phyloP scores from a whole-genome alignment of 208 protist genomes.

The Leishmania gerbilli region DNA sequence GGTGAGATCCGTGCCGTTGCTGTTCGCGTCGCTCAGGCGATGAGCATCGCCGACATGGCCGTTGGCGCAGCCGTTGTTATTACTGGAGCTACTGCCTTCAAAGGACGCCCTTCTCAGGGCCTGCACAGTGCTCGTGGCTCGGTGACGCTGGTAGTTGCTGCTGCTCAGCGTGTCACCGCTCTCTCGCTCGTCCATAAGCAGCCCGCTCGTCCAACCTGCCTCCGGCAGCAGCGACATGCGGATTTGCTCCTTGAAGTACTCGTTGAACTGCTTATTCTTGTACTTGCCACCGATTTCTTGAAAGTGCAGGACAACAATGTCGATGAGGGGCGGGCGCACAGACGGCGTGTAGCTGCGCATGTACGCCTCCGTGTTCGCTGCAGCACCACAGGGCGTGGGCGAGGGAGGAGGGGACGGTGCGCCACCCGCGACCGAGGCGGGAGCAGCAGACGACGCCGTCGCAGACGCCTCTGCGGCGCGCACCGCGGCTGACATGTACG shows the following conservation, averaged over 20 bases:
- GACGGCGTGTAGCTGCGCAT: constrained; percentile 26
- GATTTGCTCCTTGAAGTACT: constrained; percentile 50
- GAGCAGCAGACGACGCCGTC: neutral
- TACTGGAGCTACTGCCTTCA: neutral
- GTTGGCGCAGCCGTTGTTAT: neutral
- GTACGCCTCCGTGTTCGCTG: constrained; percentile 11
- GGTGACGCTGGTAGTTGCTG: constrained; percentile 6
- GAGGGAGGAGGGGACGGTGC: neutral
- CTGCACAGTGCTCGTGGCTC: neutral
- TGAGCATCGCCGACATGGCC: neutral
- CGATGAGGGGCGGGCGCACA: constrained; percentile 49
- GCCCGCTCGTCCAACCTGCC: constrained; percentile 73
- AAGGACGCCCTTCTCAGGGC: neutral
- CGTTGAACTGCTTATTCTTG: constrained; percentile 55
- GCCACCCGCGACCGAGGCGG: neutral
- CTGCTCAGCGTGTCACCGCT: constrained; percentile 16
- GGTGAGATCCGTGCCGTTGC: constrained; percentile 11
- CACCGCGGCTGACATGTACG: constrained; percentile 27
- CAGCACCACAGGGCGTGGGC: constrained; percentile 1
- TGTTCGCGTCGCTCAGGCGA: constrained; percentile 9
- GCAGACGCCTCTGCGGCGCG: constrained; percentile 13
- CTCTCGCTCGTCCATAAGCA: constrained; percentile 67
- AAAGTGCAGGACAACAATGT: constrained; percentile 85
- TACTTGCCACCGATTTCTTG: constrained; percentile 85
- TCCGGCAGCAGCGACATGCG: constrained; percentile 49